A percentile compares a stretch with the other conserved stretches of the same genome.
These are phyloP conservation scores for Agrostemma githago DNA, from an alignment of 148 eudicot species.

Conservation along the genomic window DNA sequence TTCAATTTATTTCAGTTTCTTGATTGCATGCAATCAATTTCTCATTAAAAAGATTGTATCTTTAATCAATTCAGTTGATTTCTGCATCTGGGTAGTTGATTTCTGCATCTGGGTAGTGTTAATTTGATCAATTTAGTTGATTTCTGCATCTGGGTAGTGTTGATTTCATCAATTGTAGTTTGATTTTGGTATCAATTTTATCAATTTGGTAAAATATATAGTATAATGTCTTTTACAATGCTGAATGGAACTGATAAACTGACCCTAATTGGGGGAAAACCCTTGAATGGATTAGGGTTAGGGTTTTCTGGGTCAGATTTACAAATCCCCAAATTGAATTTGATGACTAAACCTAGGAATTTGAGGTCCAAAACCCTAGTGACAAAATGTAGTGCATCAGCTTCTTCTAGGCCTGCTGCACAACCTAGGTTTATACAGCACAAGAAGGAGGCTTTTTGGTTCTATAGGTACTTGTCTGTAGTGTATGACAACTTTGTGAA, in stretches of 20 bases:
- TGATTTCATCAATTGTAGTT: not conserved
- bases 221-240: slow-evolving; percentile 59
- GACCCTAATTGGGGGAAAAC: slow-evolving; percentile 26
- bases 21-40: not conserved
- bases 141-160: not conserved
- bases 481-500: slow-evolving; percentile 72
- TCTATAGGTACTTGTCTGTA: slow-evolving; percentile 74
- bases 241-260: slow-evolving; percentile 53
- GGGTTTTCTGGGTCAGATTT: slow-evolving; percentile 26
- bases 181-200: slow-evolving; percentile 16
- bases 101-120: no score
- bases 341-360: slow-evolving; percentile 19
- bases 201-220: not conserved
- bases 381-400: slow-evolving; percentile 62
- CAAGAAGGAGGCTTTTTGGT: slow-evolving; percentile 93
- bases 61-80: not conserved
- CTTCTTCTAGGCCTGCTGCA: slow-evolving; percentile 66
- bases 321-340: slow-evolving; percentile 25
- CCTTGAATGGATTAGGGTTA: slow-evolving; percentile 38
- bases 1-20: not conserved
- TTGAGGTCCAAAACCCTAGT: slow-evolving; percentile 32
- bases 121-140: not conserved
- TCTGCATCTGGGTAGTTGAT: not conserved
- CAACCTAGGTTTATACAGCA: slow-evolving; percentile 92
- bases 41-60: no score